Conservation (phyloP, 2,329 filamentous ascomycete species). For the Alternaria arbusti region DNA sequence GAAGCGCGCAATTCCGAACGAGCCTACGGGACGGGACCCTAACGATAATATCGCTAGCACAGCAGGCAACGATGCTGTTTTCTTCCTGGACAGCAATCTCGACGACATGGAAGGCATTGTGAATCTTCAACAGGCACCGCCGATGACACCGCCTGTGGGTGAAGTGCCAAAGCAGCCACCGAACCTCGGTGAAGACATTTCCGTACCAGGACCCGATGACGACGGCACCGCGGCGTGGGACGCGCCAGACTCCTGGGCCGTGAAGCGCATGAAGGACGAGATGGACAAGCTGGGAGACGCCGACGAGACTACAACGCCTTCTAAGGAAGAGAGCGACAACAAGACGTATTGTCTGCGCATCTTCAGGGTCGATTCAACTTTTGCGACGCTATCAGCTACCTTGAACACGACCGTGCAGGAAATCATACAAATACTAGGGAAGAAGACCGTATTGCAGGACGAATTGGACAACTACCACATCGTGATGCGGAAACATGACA, state of each 20-base stretch:
- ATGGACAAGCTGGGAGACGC: conserved; percentile 64
- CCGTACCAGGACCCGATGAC: conserved; percentile 43
- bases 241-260: conserved; percentile 95
- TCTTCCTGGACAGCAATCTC: conserved; percentile 85
- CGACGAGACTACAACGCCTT: conserved; percentile 72
- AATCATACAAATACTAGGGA: conserved; percentile 86
- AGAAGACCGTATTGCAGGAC: conserved; percentile 92
- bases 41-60: conserved; percentile 50
- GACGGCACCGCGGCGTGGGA: conserved; percentile 72
- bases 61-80: conserved; percentile 66
- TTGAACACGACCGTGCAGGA: conserved; percentile 86
- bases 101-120: conserved; percentile 92
- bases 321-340: conserved; percentile 74
- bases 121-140: conserved; percentile 64
- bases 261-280: conserved; percentile 74
- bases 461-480: conserved; percentile 94
- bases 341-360: conserved; percentile 90
- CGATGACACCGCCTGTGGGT: conserved; percentile 69
- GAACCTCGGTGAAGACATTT: conserved; percentile 51
- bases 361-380: conserved; percentile 91
- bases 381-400: conserved; percentile 85
- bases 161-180: conserved; percentile 58
- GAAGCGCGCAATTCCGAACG: conserved; percentile 35
- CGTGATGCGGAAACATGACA: conserved; percentile 89
- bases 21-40: conserved; percentile 52